Evolutionary conservation across 129 eudicot genomes (phyloP), one percentile per base, ranked within the genome.

Genomic region (Arctium lappa): DNA sequence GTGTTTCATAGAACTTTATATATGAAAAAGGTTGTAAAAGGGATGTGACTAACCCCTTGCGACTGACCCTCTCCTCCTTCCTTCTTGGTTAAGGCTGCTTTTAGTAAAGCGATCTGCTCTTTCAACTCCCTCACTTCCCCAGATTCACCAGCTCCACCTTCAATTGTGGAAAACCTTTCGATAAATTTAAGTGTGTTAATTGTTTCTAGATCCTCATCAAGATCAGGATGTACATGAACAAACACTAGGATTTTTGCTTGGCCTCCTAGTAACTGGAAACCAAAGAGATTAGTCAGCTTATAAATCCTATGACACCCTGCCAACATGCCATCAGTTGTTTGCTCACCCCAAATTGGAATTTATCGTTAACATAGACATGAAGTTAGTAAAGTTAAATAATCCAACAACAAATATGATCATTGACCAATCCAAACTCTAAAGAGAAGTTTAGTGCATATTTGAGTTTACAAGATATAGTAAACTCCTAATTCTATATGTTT

Each of bases 201-300:
- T 53, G 97, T 94, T 85, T 94, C 98, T 72, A 88, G 85, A 29
- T 88, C 79, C 15, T 91, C 93, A 69, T 86, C 90, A 18, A 68
- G 44, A 83, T 90, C 94, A 3, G 98, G 98, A 85, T 91, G 90
- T 74, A 94, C 90, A 81, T 92, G 97, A 81, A 94, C 95, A 83
- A 94, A 94, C 92, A 94, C 92, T 12, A 94, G 88, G 15, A 93
- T 94, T 90, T 94, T 94, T 37, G 98, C 92, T 86, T 94, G 97
- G 22, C 92, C 95, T 75, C 97, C 98, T 90, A 72, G 46, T 5
- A 69, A 76, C 32, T 75, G 15, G 13, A 37, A 62, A 38, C 6
- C 66, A 30, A 40, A 88, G 29, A 75, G 30, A 40, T 73, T 11
- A 56, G 29, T 76, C 16, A 48, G 60, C 60, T 38, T 48, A 48